Percentiles rank a stretch among this genome's conserved stretches.
Evolutionary conservation across 345 rosid genomes (phyloP).

Genomic region (Eucalyptus microcorys): DNA sequence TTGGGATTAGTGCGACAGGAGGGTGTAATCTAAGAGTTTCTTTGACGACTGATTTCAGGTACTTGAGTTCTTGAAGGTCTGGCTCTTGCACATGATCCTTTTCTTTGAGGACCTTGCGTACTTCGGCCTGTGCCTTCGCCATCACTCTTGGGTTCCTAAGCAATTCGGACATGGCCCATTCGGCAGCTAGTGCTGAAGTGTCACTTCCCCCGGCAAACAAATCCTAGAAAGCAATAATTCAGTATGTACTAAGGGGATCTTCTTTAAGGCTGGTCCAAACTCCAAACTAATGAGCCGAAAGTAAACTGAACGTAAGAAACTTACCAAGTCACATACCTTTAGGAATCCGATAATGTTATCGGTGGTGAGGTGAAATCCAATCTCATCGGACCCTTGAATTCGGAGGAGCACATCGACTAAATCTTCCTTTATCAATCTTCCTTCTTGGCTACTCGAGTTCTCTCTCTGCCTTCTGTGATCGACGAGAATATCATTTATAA

Average conservation of each 20-base stretch:
- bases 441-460: no score
- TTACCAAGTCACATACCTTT: not conserved
- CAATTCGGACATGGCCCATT: conserved; percentile 16
- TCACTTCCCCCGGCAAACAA: not conserved
- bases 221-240: not conserved
- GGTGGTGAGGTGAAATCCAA: not conserved
- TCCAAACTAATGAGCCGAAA: no score
- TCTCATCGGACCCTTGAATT: not conserved
- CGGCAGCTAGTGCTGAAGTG: not conserved
- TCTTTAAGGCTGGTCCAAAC: not conserved
- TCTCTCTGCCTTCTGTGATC: not conserved
- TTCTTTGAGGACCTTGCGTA: not conserved
- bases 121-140: not conserved
- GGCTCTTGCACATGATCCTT: not conserved
- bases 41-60: conserved; percentile 6
- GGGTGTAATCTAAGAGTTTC: no score
- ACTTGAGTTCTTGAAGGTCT: not conserved
- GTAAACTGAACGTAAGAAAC: no score
- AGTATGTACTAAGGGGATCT: no score
- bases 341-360: not conserved
- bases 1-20: no score
- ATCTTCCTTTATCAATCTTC: not conserved
- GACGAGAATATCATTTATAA: not conserved
- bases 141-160: not conserved
- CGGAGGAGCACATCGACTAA: not conserved